Conservation (phyloP, 352 stramenopile genomes). For the Phytophthora cajani region DNA sequence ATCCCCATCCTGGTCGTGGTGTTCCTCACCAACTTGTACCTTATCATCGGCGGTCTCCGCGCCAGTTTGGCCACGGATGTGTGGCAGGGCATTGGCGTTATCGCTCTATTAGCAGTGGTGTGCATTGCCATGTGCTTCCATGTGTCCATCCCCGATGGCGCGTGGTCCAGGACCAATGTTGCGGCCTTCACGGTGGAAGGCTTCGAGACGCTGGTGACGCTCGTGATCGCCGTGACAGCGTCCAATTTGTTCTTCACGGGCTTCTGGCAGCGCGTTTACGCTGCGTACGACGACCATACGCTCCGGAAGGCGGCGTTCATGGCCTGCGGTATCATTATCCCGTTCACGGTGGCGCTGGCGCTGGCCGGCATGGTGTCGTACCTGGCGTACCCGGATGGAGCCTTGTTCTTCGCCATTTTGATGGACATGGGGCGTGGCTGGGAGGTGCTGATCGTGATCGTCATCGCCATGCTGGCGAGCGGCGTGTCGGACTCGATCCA, state of each 20-base stretch:
- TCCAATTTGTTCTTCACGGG: conserved; percentile 83
- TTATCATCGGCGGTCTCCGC: conserved; percentile 73
- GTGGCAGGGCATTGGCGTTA: conserved; percentile 72
- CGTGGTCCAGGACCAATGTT: conserved; percentile 60
- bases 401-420: conserved; percentile 77
- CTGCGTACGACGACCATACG: conserved; percentile 61
- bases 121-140: conserved; percentile 68
- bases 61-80: conserved; percentile 80
- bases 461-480: conserved; percentile 73
- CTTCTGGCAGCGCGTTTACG: conserved; percentile 82
- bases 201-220: conserved; percentile 79
- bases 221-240: conserved; percentile 67
- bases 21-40: conserved; percentile 77
- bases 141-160: conserved; percentile 57
- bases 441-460: conserved; percentile 72
- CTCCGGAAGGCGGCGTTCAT: conserved; percentile 53
- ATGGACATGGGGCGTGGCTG: conserved; percentile 73
- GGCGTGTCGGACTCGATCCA: conserved; percentile 77
- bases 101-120: conserved; percentile 62
- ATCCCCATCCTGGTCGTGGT: conserved; percentile 69
- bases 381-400: conserved; percentile 62
- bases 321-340: conserved; percentile 58
- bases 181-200: conserved; percentile 65
- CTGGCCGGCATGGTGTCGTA: conserved; percentile 77
- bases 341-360: conserved; percentile 76